Percentiles rank a stretch among this genome's conserved stretches.
Evolutionary conservation across 192 early-diverging fungal genomes (phyloP).

Genomic region (Backusella australiensis): DNA sequence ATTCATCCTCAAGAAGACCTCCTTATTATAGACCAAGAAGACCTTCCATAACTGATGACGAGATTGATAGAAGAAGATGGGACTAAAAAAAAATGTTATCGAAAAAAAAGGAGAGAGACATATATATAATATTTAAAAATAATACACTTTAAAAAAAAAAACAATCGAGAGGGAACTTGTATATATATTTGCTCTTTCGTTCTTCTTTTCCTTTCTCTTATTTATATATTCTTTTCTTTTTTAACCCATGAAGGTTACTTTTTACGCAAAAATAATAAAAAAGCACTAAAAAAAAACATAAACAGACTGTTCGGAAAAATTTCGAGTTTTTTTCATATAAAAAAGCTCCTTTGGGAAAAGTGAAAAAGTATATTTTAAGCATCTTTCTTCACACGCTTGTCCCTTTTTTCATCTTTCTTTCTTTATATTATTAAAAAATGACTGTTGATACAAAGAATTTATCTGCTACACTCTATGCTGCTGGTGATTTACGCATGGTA

Average conservation of each 20-base stretch:
- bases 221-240: neutral
- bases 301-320: neutral
- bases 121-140: too few relatives aligned
- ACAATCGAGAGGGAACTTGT: neutral
- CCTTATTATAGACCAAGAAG: neutral
- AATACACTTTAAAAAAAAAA: neutral
- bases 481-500: neutral
- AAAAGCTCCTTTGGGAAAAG: neutral
- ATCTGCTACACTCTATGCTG: neutral
- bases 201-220: neutral
- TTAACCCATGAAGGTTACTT: neutral
- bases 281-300: neutral
- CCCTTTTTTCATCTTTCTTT: neutral
- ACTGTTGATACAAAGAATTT: neutral
- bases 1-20: neutral
- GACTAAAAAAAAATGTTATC: neutral
- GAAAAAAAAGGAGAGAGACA: too few relatives aligned
- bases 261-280: neutral
- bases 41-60: neutral
- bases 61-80: constrained; percentile 11
- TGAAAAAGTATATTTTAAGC: neutral
- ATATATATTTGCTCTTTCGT: neutral
- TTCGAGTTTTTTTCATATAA: neutral
- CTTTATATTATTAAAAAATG: neutral
- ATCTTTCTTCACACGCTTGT: neutral